phyloP scores from a whole-genome alignment of 2,329 filamentous ascomycete species.

The Ascochyta clinopodiicola region DNA sequence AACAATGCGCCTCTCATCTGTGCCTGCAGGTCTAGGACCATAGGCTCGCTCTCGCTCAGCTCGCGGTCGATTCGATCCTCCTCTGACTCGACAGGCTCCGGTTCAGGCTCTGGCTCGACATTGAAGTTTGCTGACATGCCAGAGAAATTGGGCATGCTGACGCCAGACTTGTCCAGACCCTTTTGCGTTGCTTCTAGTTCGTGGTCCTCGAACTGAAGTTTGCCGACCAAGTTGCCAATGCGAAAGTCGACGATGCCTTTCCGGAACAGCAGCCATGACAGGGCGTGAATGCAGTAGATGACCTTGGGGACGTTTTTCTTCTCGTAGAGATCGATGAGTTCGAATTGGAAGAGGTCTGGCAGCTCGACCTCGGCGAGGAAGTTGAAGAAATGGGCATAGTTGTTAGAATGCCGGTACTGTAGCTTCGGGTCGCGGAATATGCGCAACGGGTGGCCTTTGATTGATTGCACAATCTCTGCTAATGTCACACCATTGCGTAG shows the following conservation, averaged over 20 bases:
- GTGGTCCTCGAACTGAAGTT: slow-evolving; percentile 96
- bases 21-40: slow-evolving; percentile 81
- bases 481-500: slow-evolving; percentile 91
- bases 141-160: slow-evolving; percentile 96
- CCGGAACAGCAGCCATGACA: slow-evolving; percentile 96
- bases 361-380: slow-evolving; percentile 91
- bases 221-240: slow-evolving; percentile 94
- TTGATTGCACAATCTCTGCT: slow-evolving; percentile 88
- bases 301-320: slow-evolving; percentile 99
- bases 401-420: slow-evolving; percentile 96
- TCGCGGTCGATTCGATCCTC: slow-evolving; percentile 87
- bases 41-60: slow-evolving; percentile 74
- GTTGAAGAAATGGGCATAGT: slow-evolving; percentile 94
- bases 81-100: slow-evolving; percentile 79
- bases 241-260: slow-evolving; percentile 95
- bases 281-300: slow-evolving; percentile 96
- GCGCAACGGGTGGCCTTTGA: slow-evolving; percentile 75
- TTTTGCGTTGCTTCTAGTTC: slow-evolving; percentile 97
- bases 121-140: slow-evolving; percentile 97
- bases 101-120: slow-evolving; percentile 80
- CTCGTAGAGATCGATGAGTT: slow-evolving; percentile 96
- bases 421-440: slow-evolving; percentile 87
- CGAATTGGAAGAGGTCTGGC: slow-evolving; percentile 94
- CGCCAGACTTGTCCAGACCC: slow-evolving; percentile 91
- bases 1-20: slow-evolving; percentile 83